phyloP scores from a whole-genome alignment of 2,329 filamentous ascomycete species.

The Verticillium longisporum region DNA sequence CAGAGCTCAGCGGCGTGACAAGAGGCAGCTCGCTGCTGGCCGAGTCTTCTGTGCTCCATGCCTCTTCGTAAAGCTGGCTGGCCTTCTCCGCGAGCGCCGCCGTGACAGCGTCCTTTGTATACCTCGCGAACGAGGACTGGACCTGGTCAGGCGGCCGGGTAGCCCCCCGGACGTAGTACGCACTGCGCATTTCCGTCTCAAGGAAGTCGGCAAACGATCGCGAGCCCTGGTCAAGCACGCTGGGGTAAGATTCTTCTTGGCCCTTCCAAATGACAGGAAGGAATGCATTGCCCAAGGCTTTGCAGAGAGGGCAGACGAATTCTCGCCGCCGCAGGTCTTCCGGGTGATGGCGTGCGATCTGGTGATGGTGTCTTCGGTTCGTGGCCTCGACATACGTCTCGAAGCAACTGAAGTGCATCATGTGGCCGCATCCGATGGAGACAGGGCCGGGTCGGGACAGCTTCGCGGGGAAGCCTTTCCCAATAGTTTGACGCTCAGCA shows the following conservation, averaged over 20 bases:
- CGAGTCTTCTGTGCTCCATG: constrained; percentile 33
- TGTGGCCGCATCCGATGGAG: constrained; percentile 88
- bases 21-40: constrained; percentile 23
- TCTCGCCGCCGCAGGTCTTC: constrained; percentile 74
- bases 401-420: constrained; percentile 97
- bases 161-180: constrained; percentile 31
- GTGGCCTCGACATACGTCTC: constrained; percentile 85
- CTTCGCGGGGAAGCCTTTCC: constrained; percentile 76
- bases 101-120: constrained; percentile 29
- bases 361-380: constrained; percentile 74
- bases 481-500: constrained; percentile 73
- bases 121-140: constrained; percentile 28
- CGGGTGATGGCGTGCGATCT: constrained; percentile 91
- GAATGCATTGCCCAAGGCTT: constrained; percentile 92
- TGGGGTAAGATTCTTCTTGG: constrained; percentile 76
- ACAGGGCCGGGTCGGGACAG: constrained; percentile 68
- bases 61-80: constrained; percentile 26
- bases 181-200: constrained; percentile 44
- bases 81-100: constrained; percentile 30
- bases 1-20: constrained; percentile 34
- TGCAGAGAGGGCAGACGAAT: constrained; percentile 94
- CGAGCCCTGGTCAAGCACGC: constrained; percentile 52
- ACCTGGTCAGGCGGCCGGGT: constrained; percentile 23
- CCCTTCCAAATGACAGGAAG: constrained; percentile 93
- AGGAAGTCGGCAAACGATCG: constrained; percentile 64